These are phyloP conservation scores for Marasmius fiardii DNA, from an alignment of 1,284 basidiomycete genomes.

Conservation along the genomic window DNA sequence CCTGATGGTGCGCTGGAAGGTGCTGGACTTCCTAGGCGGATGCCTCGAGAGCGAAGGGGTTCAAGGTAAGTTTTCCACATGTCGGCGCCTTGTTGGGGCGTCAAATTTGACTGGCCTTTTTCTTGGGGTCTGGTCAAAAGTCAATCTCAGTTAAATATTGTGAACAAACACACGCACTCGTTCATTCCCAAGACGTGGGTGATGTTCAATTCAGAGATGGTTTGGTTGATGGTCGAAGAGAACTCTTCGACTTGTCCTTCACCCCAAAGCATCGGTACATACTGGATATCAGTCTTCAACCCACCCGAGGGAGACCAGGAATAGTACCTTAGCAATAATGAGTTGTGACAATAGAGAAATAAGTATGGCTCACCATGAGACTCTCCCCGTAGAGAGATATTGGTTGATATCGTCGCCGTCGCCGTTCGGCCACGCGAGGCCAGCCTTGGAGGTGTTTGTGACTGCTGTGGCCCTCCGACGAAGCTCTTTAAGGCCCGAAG, in stretches of 20 bases:
- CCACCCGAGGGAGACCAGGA: constrained; percentile 41
- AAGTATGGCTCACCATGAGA: constrained; percentile 39
- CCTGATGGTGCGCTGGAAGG: constrained; percentile 56
- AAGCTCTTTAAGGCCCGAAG: neutral
- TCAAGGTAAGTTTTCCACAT: constrained; percentile 59
- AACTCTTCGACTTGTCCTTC: constrained; percentile 33
- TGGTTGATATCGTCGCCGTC: constrained; percentile 37
- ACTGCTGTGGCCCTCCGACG: constrained; percentile 4
- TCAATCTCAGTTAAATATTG: neutral
- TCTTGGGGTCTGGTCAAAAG: constrained; percentile 50
- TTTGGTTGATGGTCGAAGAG: constrained; percentile 31
- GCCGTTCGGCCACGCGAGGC: constrained; percentile 61
- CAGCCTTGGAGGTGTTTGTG: constrained; percentile 39
- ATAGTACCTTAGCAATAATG: constrained; percentile 38
- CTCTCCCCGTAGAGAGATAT: constrained; percentile 33
- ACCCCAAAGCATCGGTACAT: constrained; percentile 64
- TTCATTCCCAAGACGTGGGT: constrained; percentile 62
- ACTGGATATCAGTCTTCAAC: constrained; percentile 31
- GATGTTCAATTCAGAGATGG: constrained; percentile 39
- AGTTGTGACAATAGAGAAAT: neutral
- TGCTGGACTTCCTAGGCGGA: constrained; percentile 55
- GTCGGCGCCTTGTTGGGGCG: constrained; percentile 40
- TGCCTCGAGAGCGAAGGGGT: constrained; percentile 45
- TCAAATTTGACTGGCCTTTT: constrained; percentile 54
- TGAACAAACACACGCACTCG: constrained; percentile 43